Conservation (phyloP, 2,329 filamentous ascomycete genomes). For the Botrytis tulipae region DNA sequence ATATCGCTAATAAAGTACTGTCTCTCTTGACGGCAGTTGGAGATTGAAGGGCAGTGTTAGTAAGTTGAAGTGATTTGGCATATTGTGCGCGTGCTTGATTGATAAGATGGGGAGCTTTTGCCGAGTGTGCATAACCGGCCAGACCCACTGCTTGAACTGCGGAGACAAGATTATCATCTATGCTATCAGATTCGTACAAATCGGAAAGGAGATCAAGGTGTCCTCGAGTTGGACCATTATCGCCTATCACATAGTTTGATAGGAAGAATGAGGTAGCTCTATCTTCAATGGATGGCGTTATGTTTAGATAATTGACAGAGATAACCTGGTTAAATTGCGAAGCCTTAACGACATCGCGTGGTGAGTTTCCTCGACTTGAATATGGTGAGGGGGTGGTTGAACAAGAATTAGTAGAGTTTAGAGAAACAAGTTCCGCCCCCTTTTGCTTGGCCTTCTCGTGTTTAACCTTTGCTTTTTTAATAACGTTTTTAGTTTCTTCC, state of each 20-base stretch:
- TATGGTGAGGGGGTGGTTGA: not conserved
- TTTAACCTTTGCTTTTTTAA: conserved; percentile 45
- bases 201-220: conserved; percentile 55
- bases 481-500: conserved; percentile 55
- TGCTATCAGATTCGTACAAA: conserved; percentile 43
- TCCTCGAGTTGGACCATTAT: conserved; percentile 45
- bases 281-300: conserved; percentile 36
- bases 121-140: conserved; percentile 48
- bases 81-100: conserved; percentile 52
- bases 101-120: conserved; percentile 42
- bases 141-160: conserved; percentile 56
- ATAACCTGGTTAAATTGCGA: not conserved
- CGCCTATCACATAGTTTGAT: conserved; percentile 39
- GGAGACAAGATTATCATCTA: conserved; percentile 48
- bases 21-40: conserved; percentile 50
- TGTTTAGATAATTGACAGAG: conserved; percentile 29
- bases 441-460: conserved; percentile 16
- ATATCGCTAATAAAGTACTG: conserved; percentile 53
- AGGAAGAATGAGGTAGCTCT: conserved; percentile 33
- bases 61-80: conserved; percentile 50
- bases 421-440: not conserved
- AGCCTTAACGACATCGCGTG: not conserved
- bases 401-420: not conserved
- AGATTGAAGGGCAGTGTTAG: conserved; percentile 49
- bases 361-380: not conserved